A percentile compares a stretch with the other conserved stretches of the same genome.
Evolutionary conservation across 2,329 filamentous ascomycete species (phyloP).

Genomic region (Sporothrix euskadiensis): DNA sequence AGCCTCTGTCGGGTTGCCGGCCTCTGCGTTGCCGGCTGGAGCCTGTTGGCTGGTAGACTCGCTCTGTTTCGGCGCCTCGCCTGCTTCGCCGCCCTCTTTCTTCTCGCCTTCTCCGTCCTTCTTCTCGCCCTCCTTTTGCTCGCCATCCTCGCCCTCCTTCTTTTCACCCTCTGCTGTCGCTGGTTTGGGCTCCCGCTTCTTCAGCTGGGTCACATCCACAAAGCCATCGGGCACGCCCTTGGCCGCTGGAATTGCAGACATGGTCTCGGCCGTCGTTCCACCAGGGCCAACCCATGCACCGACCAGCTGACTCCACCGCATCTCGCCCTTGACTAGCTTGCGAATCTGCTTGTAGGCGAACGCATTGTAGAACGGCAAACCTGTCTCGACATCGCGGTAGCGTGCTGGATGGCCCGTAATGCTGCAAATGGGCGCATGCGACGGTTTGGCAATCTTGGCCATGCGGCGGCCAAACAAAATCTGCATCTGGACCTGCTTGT

Average conservation of each 20-base stretch:
- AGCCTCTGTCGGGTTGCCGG: neutral
- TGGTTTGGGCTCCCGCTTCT: conserved; percentile 23
- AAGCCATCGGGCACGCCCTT: conserved; percentile 81
- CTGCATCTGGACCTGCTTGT: conserved; percentile 58
- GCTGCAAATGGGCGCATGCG: conserved; percentile 63
- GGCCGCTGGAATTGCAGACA: conserved; percentile 55
- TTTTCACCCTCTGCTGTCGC: conserved; percentile 23
- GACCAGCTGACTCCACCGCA: conserved; percentile 77
- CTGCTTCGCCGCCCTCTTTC: neutral
- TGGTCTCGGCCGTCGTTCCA: conserved; percentile 35
- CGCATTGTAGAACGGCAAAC: conserved; percentile 75
- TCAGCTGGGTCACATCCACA: conserved; percentile 38
- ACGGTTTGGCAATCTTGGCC: conserved; percentile 56
- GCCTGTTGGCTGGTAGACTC: neutral
- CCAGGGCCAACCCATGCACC: conserved; percentile 77
- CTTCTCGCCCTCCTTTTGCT: neutral
- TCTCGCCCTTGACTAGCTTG: conserved; percentile 69
- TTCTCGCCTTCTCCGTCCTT: neutral
- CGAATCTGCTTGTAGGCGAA: conserved; percentile 82
- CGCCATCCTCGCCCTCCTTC: neutral
- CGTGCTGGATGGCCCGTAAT: conserved; percentile 80
- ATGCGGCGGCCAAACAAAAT: conserved; percentile 62
- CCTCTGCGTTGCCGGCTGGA: neutral
- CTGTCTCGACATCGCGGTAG: conserved; percentile 83
- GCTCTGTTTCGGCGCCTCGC: neutral